Evolutionary conservation across 2,329 filamentous ascomycete species (phyloP), one percentile per base, ranked within the genome.

Genomic region (Penicillium hesseltinei): DNA sequence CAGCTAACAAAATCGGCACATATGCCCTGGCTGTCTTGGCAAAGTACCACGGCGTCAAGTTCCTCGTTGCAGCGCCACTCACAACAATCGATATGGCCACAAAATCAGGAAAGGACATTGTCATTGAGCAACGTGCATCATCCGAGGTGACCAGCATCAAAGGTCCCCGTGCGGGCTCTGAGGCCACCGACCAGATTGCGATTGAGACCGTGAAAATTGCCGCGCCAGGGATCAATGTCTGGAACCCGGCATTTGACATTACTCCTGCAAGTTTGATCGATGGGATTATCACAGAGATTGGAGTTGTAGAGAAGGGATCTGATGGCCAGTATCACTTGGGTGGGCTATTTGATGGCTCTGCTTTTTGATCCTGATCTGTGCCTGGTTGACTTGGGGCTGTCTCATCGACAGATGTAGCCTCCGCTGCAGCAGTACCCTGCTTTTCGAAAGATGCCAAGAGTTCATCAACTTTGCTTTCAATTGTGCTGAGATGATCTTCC

Each of bases 1-100:
- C 94, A 0, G 94, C 94, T 55, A 99, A 99, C 80, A 99, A 99
- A 80, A 95, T 99, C 60, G 94, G 94, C 51, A 99, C 94, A 0
- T 97, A 99, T 73, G 84, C 88, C 54, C 83, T 99, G 4, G 92
- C 94, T 4, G 92, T 97, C n/a, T 82, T 96, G 31, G 94, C 94
- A 23, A 87, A 84, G 63, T 81, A 92, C 69, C 94, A 99, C 69
- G 90, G 90, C 19, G 83, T 97, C 69, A 96, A 93, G 74, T 99
- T 99, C 72, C 83, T 99, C 10, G 92, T 99, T 31, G 94, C 94
- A 0, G 94, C 94, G 0, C 94, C 94, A 0, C 90, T 92, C 7
- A 99, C 94, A 2, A 96, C 91, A 56, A 94, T 99, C 65, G 94
- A 99, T 70, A 79, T 96, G 33, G 80, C 84, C 53, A 97, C 93